phyloP scores from a whole-genome alignment of 805 yeast genomes.

The Kodamaea sagamina region DNA sequence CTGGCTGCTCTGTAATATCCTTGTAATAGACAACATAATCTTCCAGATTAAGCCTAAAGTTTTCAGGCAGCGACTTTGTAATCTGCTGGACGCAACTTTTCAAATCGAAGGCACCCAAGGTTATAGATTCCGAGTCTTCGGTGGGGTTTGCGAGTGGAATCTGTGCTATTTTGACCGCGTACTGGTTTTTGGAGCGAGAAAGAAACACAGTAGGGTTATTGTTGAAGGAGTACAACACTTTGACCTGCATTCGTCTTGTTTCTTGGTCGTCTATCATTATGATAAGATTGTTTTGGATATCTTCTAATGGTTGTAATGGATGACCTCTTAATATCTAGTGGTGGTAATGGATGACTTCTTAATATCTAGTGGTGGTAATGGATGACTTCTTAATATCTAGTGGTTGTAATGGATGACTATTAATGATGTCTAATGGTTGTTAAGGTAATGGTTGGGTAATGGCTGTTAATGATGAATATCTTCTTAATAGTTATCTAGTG shows the following conservation, averaged over 20 bases:
- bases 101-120: conserved; percentile 46
- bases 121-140: conserved; percentile 31
- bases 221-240: conserved; percentile 47
- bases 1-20: conserved; percentile 50
- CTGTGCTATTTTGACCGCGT: conserved; percentile 39
- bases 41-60: conserved; percentile 38
- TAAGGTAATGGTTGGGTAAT: too few species aligned
- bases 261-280: conserved; percentile 24
- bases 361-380: too few species aligned
- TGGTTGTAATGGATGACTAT: too few species aligned
- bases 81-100: conserved; percentile 41
- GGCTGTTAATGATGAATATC: too few species aligned
- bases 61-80: conserved; percentile 42
- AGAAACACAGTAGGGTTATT: conserved; percentile 44
- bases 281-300: too few species aligned
- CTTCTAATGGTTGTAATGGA: too few species aligned
- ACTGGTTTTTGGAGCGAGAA: conserved; percentile 37
- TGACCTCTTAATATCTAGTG: too few species aligned
- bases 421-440: too few species aligned
- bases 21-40: conserved; percentile 50
- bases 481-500: too few species aligned
- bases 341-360: too few species aligned
- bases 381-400: too few species aligned
- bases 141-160: conserved; percentile 29
- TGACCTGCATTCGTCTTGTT: conserved; percentile 45